These are phyloP conservation scores for Fusarium equiseti DNA, from an alignment of 2,329 filamentous ascomycete genomes.

Conservation along the genomic window DNA sequence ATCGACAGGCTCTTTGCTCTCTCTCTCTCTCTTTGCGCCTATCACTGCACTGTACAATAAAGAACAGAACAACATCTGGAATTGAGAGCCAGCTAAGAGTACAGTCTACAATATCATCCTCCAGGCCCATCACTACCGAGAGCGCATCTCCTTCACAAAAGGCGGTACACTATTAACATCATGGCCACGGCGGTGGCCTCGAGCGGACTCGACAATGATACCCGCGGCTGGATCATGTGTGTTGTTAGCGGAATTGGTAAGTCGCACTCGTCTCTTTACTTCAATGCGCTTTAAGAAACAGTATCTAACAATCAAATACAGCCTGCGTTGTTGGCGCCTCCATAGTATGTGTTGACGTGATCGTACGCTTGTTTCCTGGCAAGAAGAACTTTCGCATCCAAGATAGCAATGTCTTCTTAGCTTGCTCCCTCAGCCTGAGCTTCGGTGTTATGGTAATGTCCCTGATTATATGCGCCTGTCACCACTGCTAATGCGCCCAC, in stretches of 20 bases:
- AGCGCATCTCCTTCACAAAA: constrained; percentile 2
- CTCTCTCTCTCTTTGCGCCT: constrained; percentile 19
- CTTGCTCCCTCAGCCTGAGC: constrained; percentile 88
- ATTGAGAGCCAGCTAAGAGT: neutral
- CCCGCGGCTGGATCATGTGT: constrained; percentile 92
- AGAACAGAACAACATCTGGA: neutral
- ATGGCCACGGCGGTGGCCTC: constrained; percentile 55
- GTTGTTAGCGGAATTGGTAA: constrained; percentile 80
- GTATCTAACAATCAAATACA: neutral
- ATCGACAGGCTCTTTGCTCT: constrained; percentile 28
- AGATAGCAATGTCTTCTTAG: constrained; percentile 89
- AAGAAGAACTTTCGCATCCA: constrained; percentile 86
- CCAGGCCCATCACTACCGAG: neutral
- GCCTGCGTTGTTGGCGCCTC: constrained; percentile 80
- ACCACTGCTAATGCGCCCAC: constrained; percentile 22
- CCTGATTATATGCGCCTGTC: neutral
- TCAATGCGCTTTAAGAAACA: neutral
- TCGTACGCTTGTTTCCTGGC: constrained; percentile 79
- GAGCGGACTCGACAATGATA: constrained; percentile 76
- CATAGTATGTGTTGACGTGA: constrained; percentile 87
- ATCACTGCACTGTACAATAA: neutral
- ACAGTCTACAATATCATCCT: neutral
- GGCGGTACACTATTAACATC: constrained; percentile 17
- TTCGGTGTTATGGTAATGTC: constrained; percentile 89
- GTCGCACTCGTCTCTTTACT: constrained; percentile 44